Base-by-base conservation (phyloP, 2,329 filamentous ascomycete genomes). In the Diplodia corticola region DNA sequence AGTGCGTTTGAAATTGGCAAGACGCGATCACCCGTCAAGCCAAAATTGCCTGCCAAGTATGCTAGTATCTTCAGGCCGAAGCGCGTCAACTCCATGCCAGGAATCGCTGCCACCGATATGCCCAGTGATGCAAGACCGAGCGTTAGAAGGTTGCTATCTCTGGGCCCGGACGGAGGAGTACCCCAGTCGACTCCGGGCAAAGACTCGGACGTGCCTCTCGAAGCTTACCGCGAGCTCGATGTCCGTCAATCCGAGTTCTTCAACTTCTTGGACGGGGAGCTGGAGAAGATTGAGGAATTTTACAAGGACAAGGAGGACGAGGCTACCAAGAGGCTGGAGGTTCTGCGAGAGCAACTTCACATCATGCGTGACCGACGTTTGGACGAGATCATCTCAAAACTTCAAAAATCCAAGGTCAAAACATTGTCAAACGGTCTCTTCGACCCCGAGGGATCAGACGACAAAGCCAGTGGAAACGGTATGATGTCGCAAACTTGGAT, bases 271-370 rank as follows among this genome's bases (percentile, higher is more conserved):
- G 92, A 97, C 71, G 81, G 81, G 10, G 91, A 99, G 78, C 82
- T 99, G 15, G 84, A 89, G n/a, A 99, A 98, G 79, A 92, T 99
- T 12, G 93, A 99, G 75, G 80, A 82, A 0, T 99, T 99, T 74
- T 98, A 98, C 81, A 88, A 87, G 71, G 81, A 87, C 70, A 97
- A 97, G 75, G 95, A 99, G 75, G 85, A 91, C 30, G 92, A 97
- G 74, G 92, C 94, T 0, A 90, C 88, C 0, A 81, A 89, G 64
- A 87, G 93, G 2, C 80, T 97, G 26, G 80, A 82, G 0, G 77
- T 90, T 4, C 82, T 99, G 54, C 87, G 91, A 49, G 88, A 93
- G 61, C 95, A 99, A 76, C 83, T 99, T 35, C 93, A 96, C 74
- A 91, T 96, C 72, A 97, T 98, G 92, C 86, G 93, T 51, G 92